Evolutionary conservation across 257 asterid species (phyloP).

Genomic region (Thymus mandschuricus): DNA sequence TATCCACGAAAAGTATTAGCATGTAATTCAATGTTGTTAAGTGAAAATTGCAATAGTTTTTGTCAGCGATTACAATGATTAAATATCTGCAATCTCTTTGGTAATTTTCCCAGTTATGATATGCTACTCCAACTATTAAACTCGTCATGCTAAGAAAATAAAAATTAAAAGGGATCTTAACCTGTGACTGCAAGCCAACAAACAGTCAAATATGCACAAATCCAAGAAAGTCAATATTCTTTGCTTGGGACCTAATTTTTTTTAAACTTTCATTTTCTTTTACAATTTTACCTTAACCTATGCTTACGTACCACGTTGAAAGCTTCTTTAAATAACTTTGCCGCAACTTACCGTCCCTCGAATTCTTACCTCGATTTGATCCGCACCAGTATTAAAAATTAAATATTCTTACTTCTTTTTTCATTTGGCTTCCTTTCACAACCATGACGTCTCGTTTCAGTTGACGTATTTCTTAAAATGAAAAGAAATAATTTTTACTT

Average conservation of each 20-base stretch:
- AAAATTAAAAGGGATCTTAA: slow-evolving; percentile 9
- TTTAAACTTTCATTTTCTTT: neutral
- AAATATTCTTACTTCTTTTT: no score
- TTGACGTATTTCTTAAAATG: no score
- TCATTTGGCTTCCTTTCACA: no score
- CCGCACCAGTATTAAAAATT: no score
- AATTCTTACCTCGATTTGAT: no score
- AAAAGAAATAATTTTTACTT: no score
- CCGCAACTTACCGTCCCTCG: neutral
- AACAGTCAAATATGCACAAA: slow-evolving; percentile 48
- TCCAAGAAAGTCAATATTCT: slow-evolving; percentile 71
- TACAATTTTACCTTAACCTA: slow-evolving; percentile 39
- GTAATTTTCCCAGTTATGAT: slow-evolving; percentile 30
- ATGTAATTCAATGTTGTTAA: neutral
- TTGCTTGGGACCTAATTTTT: slow-evolving; percentile 47
- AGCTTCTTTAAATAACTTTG: slow-evolving; percentile 31
- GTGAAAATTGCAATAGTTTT: slow-evolving; percentile 13
- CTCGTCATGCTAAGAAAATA: neutral
- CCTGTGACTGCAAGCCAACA: slow-evolving; percentile 37
- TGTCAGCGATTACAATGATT: slow-evolving; percentile 37
- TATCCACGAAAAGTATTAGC: neutral
- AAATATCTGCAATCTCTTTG: slow-evolving; percentile 26
- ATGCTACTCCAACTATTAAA: neutral
- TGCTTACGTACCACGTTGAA: slow-evolving; percentile 56
- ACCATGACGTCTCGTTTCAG: no score